phyloP scores from a whole-genome alignment of 164 flowering plant genomes.

The Buxus sempervirens region DNA sequence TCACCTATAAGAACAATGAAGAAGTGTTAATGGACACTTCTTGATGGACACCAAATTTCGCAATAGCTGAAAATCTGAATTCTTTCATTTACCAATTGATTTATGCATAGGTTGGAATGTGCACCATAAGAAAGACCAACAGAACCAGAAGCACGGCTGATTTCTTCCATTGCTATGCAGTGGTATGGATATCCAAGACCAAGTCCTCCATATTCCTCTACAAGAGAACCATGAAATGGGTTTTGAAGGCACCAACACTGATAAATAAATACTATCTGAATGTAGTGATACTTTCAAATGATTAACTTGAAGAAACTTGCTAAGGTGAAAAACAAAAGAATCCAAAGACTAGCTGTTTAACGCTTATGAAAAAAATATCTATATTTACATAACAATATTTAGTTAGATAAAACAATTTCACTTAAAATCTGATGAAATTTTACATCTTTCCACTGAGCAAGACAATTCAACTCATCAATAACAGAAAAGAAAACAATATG shows the following conservation, averaged over 20 bases:
- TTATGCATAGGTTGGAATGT: constrained; percentile 92
- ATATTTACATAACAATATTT: neutral
- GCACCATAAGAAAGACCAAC: constrained; percentile 98
- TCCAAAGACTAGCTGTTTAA: neutral
- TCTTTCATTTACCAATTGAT: constrained; percentile 69
- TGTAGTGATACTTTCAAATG: neutral
- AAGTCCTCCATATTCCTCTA: constrained; percentile 99
- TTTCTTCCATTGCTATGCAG: constrained; percentile 97
- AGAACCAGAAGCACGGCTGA: constrained; percentile 97
- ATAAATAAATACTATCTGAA: neutral
- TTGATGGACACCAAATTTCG: neutral
- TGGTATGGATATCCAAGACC: constrained; percentile 98
- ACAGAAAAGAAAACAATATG: too few species aligned
- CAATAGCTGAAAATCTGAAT: constrained; percentile 5
- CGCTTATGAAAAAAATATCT: neutral
- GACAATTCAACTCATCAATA: neutral
- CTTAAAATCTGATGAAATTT: neutral
- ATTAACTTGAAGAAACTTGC: neutral
- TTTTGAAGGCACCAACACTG: neutral
- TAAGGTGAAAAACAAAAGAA: neutral
- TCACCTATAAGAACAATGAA: constrained; percentile 51
- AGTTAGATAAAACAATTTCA: neutral
- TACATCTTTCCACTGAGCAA: neutral
- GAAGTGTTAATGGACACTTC: constrained; percentile 1
- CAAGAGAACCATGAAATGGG: constrained; percentile 17